phyloP scores from a whole-genome alignment of 2,329 filamentous ascomycete species.

The Monosporascus sp. region DNA sequence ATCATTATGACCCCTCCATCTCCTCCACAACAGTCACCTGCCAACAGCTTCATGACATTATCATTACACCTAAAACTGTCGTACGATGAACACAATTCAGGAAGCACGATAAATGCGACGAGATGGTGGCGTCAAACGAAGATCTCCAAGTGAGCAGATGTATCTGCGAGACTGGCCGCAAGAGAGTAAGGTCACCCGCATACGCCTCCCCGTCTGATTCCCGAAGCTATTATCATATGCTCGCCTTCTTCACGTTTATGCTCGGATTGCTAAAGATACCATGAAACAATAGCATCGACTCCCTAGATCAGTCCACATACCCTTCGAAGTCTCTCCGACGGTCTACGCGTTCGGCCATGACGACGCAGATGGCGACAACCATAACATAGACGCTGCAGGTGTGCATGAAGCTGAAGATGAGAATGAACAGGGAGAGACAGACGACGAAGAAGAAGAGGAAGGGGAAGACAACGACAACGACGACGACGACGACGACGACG shows the following conservation, averaged over 20 bases:
- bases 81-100: neutral
- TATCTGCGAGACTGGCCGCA: constrained; percentile 16
- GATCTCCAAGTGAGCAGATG: constrained; percentile 18
- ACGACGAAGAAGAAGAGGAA: neutral
- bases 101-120: constrained; percentile 4
- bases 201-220: neutral
- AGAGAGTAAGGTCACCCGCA: constrained; percentile 15
- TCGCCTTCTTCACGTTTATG: neutral
- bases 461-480: constrained; percentile 6
- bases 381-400: constrained; percentile 10
- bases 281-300: constrained; percentile 13
- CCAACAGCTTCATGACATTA: neutral
- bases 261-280: neutral
- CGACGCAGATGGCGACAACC: constrained; percentile 14
- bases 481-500: constrained; percentile 12
- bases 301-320: constrained; percentile 9
- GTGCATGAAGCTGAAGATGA: constrained; percentile 4
- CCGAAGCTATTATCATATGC: neutral
- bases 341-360: neutral
- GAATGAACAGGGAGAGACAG: neutral
- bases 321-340: constrained; percentile 7
- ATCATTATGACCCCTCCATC: neutral
- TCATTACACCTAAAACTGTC: neutral
- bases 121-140: constrained; percentile 15
- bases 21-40: neutral